Evolutionary conservation across 1,139 yeast genomes (phyloP).

Genomic region (Geotrichum klebahnii): DNA sequence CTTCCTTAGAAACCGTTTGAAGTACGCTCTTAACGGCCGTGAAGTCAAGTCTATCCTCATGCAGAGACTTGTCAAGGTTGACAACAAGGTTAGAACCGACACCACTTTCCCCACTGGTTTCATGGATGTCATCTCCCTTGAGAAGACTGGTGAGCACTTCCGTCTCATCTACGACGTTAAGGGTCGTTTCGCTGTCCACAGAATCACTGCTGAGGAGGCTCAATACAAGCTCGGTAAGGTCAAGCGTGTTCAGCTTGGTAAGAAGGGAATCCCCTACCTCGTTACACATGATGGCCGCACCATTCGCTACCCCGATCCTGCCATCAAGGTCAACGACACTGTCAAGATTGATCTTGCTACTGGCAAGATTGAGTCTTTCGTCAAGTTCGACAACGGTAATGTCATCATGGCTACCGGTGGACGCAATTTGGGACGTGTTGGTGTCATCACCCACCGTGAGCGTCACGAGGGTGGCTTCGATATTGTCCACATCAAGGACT

Average conservation of each 20-base stretch:
- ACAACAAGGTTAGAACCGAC: conserved; percentile 99
- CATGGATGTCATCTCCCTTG: conserved; percentile 96
- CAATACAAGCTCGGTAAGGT: conserved; percentile 96
- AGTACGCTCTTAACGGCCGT: conserved; percentile 99
- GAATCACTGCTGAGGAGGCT: conserved; percentile 98
- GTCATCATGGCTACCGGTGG: conserved; percentile 98
- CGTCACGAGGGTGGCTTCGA: conserved; percentile 99
- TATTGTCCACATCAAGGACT: conserved; percentile 96
- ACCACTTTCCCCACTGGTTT: conserved; percentile 98
- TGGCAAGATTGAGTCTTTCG: conserved; percentile 87
- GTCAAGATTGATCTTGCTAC: conserved; percentile 94
- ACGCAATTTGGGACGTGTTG: conserved; percentile 99
- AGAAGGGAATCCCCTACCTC: conserved; percentile 95
- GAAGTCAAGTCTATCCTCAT: conserved; percentile 98
- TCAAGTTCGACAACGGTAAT: conserved; percentile 94
- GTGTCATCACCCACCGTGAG: conserved; percentile 97
- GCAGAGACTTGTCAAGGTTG: conserved; percentile 99
- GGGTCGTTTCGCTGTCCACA: conserved; percentile 99
- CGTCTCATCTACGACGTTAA: conserved; percentile 96
- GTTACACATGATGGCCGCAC: conserved; percentile 99
- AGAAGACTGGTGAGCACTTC: conserved; percentile 98
- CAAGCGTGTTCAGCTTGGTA: conserved; percentile 95
- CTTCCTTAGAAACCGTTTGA: conserved; percentile 98
- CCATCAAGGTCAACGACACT: conserved; percentile 92
- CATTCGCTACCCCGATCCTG: conserved; percentile 98